Evolutionary conservation across 768 basidiomycete species (phyloP), one percentile per base, ranked within the genome.

Genomic region (Russula vinacea): DNA sequence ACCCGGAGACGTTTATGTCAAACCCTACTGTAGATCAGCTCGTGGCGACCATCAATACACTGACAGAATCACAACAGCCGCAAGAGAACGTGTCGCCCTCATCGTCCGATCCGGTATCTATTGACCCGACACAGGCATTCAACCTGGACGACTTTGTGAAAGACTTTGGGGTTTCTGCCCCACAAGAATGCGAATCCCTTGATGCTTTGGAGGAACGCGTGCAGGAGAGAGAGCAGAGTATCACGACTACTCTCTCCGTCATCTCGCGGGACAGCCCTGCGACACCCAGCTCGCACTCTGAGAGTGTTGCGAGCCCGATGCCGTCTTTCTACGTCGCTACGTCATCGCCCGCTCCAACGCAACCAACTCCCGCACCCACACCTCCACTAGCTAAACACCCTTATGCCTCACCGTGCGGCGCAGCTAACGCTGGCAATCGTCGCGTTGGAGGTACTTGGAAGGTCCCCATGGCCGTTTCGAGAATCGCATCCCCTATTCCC

Each of bases 361-460:
- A 56, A 14, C 35, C 52, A 37, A 55, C 45, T 47, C 45, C 44
- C 44, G 44, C 37, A 1, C 39, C 57, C 7, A 7, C 49, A 0
- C 57, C 39, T 26, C 35, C 47, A 0, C 29, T 17, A 3, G 8
- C 24, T 16, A 37, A 26, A 32, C 14, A 44, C 9, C 32, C 54
- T 8, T 63, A 64, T 32, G 33, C 51, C 16, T 62, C 65, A 11
- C 66, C 62, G 14, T 35, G 58, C 8, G 62, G 62, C 16, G 66
- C 66, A 16, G 50, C 59, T 29, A 67, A 64, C 6, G 24, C 58
- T 4, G 35, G 50, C 19, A 22, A 32, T 14, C 62, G 66, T 1
- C 66, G 59, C 2, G 68, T 68, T 26, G 68, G 58, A n/a, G 66
- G 68, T 0, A 67, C 7, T 32, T 68, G 68, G 66, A 53, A 58